Percentiles rank a stretch among this genome's conserved stretches.
phyloP scores from a whole-genome alignment of 2,329 filamentous ascomycete species.

The Aspergillus sp. region DNA sequence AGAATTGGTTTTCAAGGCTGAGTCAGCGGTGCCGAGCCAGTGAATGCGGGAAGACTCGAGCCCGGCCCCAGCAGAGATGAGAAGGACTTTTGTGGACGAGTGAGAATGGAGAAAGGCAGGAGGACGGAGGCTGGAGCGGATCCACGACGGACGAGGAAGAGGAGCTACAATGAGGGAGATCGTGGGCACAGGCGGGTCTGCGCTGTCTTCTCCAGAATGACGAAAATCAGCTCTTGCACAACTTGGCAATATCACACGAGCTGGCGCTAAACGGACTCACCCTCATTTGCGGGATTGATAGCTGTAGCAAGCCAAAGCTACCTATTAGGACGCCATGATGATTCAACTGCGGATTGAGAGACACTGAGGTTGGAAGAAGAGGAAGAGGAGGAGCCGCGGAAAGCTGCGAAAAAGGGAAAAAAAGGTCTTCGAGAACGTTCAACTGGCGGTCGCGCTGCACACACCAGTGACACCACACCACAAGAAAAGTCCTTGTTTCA shows the following conservation, averaged over 20 bases:
- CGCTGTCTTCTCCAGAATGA: not conserved
- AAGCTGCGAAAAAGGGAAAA: not conserved
- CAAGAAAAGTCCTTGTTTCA: not conserved
- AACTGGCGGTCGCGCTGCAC: not conserved
- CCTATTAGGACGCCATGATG: not conserved
- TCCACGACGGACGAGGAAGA: not conserved
- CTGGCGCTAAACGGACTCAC: not conserved
- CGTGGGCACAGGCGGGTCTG: constrained; percentile 5
- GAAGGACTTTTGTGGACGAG: not conserved
- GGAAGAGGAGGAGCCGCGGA: not conserved
- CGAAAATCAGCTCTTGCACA: not conserved
- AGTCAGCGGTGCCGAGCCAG: not conserved
- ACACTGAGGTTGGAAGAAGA: not conserved
- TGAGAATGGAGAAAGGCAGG: not conserved
- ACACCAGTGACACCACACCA: not conserved
- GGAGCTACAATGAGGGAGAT: not conserved
- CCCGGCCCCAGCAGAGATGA: constrained; percentile 7
- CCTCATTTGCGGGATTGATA: not conserved
- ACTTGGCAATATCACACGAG: not conserved
- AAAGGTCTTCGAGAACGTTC: not conserved
- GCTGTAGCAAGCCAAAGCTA: not conserved
- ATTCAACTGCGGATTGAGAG: not conserved
- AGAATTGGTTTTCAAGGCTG: constrained; percentile 5
- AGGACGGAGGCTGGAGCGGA: not conserved
- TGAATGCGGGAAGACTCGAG: not conserved